Conservation (phyloP, 768 basidiomycete species). For the Leccinum ochraceum region DNA sequence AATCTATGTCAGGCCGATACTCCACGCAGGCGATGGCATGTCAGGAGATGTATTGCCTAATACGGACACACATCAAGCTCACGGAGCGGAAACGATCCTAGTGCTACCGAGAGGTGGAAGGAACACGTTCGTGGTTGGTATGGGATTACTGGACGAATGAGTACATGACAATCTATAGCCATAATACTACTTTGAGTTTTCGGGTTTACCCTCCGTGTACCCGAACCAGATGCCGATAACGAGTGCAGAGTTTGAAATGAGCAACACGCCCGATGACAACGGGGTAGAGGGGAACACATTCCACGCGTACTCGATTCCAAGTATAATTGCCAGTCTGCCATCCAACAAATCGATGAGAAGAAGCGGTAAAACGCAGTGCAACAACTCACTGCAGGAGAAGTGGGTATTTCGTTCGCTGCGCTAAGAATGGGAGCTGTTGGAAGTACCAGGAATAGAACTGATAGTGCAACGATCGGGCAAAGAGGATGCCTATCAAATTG, state of each 20-base stretch:
- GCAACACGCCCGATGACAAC: conserved; percentile 58
- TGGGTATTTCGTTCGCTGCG: conserved; percentile 73
- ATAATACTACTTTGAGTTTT: conserved; percentile 4
- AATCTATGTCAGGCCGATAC: conserved; percentile 62
- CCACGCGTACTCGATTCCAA: conserved; percentile 82
- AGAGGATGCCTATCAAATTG: conserved; percentile 89
- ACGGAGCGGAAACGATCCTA: conserved; percentile 79
- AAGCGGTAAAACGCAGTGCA: conserved; percentile 2
- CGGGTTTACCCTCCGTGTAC: conserved; percentile 39
- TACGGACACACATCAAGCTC: conserved; percentile 79
- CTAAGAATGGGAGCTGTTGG: conserved; percentile 82
- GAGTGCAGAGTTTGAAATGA: conserved; percentile 51
- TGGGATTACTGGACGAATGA: conserved; percentile 47
- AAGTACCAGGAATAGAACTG: conserved; percentile 99
- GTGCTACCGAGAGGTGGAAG: conserved; percentile 83
- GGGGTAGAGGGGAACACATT: conserved; percentile 82
- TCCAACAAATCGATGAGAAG: background rate
- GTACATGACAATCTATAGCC: conserved; percentile 1
- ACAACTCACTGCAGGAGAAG: conserved; percentile 55
- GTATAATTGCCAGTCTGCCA: conserved; percentile 58
- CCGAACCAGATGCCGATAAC: conserved; percentile 58
- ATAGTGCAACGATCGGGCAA: conserved; percentile 94
- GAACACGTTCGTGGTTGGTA: conserved; percentile 77
- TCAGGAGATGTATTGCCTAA: conserved; percentile 59
- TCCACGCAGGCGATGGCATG: conserved; percentile 54